Evolutionary conservation across 345 rosid species (phyloP).

Genomic region (Cochlearia excelsa): DNA sequence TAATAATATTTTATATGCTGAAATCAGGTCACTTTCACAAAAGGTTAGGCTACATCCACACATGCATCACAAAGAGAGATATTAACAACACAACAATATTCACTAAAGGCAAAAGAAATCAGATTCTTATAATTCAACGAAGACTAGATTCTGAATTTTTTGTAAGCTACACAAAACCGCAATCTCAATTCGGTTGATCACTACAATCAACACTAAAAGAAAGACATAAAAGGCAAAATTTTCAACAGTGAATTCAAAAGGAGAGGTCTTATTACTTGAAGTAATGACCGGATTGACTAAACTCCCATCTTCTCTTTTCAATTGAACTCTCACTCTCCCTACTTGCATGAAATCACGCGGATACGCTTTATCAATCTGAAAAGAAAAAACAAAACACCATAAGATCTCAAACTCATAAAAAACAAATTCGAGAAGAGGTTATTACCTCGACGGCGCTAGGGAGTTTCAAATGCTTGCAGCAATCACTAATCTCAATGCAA

Average conservation of each 20-base stretch:
- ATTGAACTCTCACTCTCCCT: slow-evolving; percentile 80
- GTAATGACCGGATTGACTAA: slow-evolving; percentile 69
- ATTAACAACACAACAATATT: background rate
- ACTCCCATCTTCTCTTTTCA: slow-evolving; percentile 84
- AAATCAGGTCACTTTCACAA: background rate
- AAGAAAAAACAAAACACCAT: background rate
- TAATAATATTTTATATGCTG: background rate
- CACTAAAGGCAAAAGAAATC: background rate
- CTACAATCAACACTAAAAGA: background rate
- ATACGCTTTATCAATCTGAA: slow-evolving; percentile 80
- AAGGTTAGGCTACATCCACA: slow-evolving; percentile 1
- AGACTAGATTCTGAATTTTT: background rate
- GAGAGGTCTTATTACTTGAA: slow-evolving; percentile 52
- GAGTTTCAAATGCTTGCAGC: slow-evolving; percentile 72
- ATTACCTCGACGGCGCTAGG: slow-evolving; percentile 71
- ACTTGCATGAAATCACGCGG: slow-evolving; percentile 94
- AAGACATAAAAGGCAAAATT: slow-evolving; percentile 1
- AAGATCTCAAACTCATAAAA: background rate
- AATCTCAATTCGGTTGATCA: background rate
- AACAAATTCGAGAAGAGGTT: slow-evolving; percentile 5
- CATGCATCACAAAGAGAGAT: background rate
- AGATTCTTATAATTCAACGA: too few relatives aligned
- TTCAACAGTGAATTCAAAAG: background rate
- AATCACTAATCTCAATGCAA: slow-evolving; percentile 76
- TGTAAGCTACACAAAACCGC: background rate